Evolutionary conservation across 208 protist genomes (phyloP).

Genomic region (Leishmania amazonensis): DNA sequence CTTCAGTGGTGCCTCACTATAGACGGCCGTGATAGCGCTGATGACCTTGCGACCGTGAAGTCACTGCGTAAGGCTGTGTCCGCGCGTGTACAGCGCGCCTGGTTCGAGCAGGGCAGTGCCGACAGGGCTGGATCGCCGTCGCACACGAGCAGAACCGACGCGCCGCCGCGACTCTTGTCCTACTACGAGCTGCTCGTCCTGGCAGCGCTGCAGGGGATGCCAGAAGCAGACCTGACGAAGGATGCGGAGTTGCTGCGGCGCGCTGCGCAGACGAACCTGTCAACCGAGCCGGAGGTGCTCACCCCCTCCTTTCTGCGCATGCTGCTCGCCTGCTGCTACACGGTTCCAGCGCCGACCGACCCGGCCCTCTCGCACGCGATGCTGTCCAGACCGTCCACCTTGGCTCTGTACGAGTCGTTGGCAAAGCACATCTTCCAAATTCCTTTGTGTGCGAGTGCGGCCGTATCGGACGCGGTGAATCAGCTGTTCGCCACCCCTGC

Average conservation of each 20-base stretch:
- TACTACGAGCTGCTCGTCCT: slow-evolving; percentile 75
- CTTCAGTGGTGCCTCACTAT: slow-evolving; percentile 40
- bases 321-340: slow-evolving; percentile 67
- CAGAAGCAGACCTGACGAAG: slow-evolving; percentile 53
- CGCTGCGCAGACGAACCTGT: slow-evolving; percentile 51
- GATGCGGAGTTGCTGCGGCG: slow-evolving; percentile 53
- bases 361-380: slow-evolving; percentile 24
- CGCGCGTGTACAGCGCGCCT: slow-evolving; percentile 7
- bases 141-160: not conserved
- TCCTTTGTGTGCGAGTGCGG: slow-evolving; percentile 17
- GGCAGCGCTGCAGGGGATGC: slow-evolving; percentile 71
- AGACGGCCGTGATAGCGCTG: slow-evolving; percentile 9
- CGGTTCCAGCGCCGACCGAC: slow-evolving; percentile 30
- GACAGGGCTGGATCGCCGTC: not conserved
- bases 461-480: slow-evolving; percentile 15
- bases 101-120: not conserved
- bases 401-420: slow-evolving; percentile 56
- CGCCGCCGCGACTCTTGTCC: slow-evolving; percentile 36
- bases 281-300: slow-evolving; percentile 25
- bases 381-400: slow-evolving; percentile 40
- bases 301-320: slow-evolving; percentile 51
- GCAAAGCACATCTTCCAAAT: slow-evolving; percentile 53
- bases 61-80: slow-evolving; percentile 10
- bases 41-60: slow-evolving; percentile 12
- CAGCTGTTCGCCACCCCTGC: slow-evolving; percentile 23